phyloP scores from a whole-genome alignment of 768 basidiomycete species.

The Tremella yokohamensis region DNA sequence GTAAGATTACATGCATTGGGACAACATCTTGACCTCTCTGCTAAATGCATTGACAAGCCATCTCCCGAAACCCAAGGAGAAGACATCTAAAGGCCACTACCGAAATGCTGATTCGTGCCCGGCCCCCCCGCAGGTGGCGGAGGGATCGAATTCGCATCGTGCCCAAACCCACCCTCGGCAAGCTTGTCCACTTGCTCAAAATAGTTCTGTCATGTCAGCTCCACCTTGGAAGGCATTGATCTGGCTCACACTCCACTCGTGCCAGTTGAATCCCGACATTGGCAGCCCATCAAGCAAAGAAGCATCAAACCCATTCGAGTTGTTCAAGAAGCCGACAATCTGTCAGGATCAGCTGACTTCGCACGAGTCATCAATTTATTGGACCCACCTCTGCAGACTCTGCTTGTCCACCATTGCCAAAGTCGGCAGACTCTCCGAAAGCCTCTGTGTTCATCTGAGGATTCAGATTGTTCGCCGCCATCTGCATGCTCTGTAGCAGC shows the following conservation, averaged over 20 bases:
- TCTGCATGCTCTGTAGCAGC: slow-evolving; percentile 16
- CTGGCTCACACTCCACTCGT: slow-evolving; percentile 24
- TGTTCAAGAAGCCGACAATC: slow-evolving; percentile 4
- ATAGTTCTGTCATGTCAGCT: neutral
- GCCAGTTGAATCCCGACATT: slow-evolving; percentile 37
- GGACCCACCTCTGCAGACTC: neutral
- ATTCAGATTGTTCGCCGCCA: slow-evolving; percentile 36
- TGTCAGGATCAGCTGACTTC: neutral
- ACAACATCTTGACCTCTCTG: neutral
- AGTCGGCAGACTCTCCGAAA: neutral
- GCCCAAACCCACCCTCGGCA: neutral
- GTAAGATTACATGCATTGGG: neutral
- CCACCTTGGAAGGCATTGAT: neutral
- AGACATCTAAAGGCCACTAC: too few relatives aligned
- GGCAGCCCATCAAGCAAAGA: slow-evolving; percentile 42
- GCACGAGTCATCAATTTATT: neutral
- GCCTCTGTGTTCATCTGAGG: slow-evolving; percentile 29
- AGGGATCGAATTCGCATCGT: neutral
- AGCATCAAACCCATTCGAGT: slow-evolving; percentile 24
- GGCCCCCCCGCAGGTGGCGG: too few relatives aligned
- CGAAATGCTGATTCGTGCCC: too few relatives aligned
- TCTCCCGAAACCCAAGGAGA: neutral
- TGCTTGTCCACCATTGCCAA: neutral
- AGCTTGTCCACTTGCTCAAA: slow-evolving; percentile 3
- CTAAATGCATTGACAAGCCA: slow-evolving; percentile 2